phyloP scores from a whole-genome alignment of 768 basidiomycete species.

The Kwoniella botswanensis region DNA sequence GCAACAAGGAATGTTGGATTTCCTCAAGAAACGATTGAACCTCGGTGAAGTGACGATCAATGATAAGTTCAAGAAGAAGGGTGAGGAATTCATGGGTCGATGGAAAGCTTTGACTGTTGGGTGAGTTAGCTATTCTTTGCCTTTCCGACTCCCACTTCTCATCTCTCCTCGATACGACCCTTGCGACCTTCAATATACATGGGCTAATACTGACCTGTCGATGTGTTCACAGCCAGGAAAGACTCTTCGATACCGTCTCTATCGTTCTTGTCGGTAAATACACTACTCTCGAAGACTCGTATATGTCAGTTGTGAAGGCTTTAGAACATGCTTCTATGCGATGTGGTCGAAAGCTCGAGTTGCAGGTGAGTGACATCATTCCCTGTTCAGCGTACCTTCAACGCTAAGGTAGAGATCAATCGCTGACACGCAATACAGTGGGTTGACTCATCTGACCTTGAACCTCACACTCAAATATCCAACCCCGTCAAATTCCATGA shows the following conservation, averaged over 20 bases:
- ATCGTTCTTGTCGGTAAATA: constrained; percentile 97
- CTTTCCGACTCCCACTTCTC: neutral
- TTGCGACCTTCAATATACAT: neutral
- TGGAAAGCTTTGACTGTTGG: constrained; percentile 85
- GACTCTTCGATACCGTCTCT: constrained; percentile 82
- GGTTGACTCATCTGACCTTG: constrained; percentile 94
- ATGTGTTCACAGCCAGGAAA: constrained; percentile 74
- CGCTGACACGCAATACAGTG: constrained; percentile 64
- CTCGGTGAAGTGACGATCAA: constrained; percentile 67
- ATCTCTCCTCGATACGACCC: too few species aligned
- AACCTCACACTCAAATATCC: constrained; percentile 75
- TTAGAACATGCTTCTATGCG: constrained; percentile 96
- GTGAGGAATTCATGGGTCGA: constrained; percentile 68
- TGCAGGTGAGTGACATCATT: constrained; percentile 67
- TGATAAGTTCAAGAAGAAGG: constrained; percentile 67
- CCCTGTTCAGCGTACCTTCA: neutral
- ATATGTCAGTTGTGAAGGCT: constrained; percentile 97
- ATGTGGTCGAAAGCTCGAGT: constrained; percentile 77
- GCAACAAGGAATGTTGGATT: constrained; percentile 88
- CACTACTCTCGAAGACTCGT: constrained; percentile 93
- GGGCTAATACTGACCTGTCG: neutral
- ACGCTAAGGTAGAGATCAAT: too few species aligned
- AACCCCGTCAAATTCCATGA: constrained; percentile 90
- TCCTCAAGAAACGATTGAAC: constrained; percentile 79
- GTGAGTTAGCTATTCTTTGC: constrained; percentile 61